Conservation (phyloP, 169 alveolate species). For the Plasmodium yoelii region DNA sequence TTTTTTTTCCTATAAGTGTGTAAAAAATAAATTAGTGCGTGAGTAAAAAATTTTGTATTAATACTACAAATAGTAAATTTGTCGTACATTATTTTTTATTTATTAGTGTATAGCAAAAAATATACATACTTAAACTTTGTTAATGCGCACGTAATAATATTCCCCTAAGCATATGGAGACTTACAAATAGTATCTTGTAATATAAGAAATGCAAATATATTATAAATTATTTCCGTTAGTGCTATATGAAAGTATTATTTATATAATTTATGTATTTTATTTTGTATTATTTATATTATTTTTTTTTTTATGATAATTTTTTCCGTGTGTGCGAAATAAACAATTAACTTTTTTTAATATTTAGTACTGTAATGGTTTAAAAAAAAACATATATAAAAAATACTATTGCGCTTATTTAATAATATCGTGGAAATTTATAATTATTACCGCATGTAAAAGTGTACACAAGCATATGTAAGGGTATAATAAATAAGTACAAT, state of each 20-base stretch:
- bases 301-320: conserved; percentile 2
- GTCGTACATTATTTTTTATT: too few species aligned
- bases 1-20: conserved; percentile 36
- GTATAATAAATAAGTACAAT: background rate
- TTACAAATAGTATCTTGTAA: background rate
- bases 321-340: conserved; percentile 35
- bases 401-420: background rate
- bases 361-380: background rate
- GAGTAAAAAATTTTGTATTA: background rate
- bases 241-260: conserved; percentile 2
- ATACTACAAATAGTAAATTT: background rate
- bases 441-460: conserved; percentile 11
- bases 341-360: conserved; percentile 18
- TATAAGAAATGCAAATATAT: conserved; percentile 4
- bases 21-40: conserved; percentile 18
- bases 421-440: background rate
- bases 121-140: too few species aligned
- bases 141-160: too few species aligned
- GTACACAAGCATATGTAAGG: background rate
- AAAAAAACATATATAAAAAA: conserved; percentile 18
- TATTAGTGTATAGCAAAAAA: too few species aligned
- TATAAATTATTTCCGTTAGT: conserved; percentile 29
- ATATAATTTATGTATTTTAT: background rate
- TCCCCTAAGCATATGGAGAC: too few species aligned
- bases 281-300: conserved; percentile 4